A percentile compares a stretch with the other conserved stretches of the same genome.
phyloP scores from a whole-genome alignment of 495 filamentous ascomycete genomes.

The Cercophora samala region DNA sequence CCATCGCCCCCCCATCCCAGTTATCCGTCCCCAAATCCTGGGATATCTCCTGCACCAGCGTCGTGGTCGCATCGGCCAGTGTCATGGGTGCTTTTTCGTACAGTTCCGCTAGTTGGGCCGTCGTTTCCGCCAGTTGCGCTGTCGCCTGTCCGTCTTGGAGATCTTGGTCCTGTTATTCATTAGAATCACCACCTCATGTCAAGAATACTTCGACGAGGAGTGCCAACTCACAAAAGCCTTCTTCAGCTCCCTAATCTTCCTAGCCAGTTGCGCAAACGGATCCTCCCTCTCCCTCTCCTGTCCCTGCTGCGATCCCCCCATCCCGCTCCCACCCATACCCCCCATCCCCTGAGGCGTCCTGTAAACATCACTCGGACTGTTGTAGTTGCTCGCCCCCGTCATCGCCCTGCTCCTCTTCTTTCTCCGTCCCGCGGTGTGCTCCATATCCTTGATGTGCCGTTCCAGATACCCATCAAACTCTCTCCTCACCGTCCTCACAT shows the following conservation, averaged over 20 bases:
- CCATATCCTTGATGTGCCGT: constrained; percentile 25
- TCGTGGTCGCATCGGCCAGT: constrained; percentile 21
- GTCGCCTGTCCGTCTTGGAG: constrained; percentile 16
- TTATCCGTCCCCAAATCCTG: constrained; percentile 12
- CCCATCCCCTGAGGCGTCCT: constrained; percentile 1
- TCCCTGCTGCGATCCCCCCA: neutral
- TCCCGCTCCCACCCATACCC: neutral
- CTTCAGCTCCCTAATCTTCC: constrained; percentile 18
- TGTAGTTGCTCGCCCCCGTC: constrained; percentile 5
- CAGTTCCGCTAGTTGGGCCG: constrained; percentile 10
- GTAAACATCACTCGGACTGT: constrained; percentile 3
- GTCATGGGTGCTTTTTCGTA: constrained; percentile 17
- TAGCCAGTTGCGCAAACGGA: constrained; percentile 19
- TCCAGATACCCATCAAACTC: constrained; percentile 22
- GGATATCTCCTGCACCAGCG: constrained; percentile 23
- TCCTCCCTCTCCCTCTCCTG: constrained; percentile 15
- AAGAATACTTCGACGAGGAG: no score
- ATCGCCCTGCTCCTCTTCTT: neutral
- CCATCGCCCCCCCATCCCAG: constrained; percentile 20
- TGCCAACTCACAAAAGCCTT: constrained; percentile 17
- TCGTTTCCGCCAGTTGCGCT: constrained; percentile 6
- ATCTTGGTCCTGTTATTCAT: constrained; percentile 9
- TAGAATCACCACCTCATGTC: no score
- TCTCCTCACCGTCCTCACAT: constrained; percentile 19
- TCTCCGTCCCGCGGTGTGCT: constrained; percentile 17